Evolutionary conservation across 1,284 basidiomycete species (phyloP).

Genomic region (Heterobasidion irregulare): DNA sequence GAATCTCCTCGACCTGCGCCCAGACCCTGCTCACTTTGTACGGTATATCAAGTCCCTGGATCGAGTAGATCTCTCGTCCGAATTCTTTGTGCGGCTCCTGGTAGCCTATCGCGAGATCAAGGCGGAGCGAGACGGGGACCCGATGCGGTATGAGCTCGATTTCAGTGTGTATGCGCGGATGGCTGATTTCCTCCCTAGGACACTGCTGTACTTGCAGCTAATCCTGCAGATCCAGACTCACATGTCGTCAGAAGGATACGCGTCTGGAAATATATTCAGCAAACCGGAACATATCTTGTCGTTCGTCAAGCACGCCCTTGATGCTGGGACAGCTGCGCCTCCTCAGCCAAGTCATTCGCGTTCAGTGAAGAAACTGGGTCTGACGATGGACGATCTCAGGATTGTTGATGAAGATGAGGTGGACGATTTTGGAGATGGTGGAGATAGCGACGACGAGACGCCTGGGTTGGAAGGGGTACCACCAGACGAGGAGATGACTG

Average conservation of each 20-base stretch:
- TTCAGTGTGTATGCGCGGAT: not conserved
- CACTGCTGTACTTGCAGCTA: conserved; percentile 66
- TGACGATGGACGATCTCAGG: conserved; percentile 32
- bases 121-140: conserved; percentile 34
- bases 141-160: conserved; percentile 36
- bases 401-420: conserved; percentile 32
- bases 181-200: conserved; percentile 18
- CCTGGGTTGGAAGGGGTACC: conserved; percentile 27
- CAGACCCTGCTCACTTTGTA: conserved; percentile 65
- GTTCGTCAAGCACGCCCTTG: conserved; percentile 72
- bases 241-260: conserved; percentile 44
- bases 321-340: conserved; percentile 17
- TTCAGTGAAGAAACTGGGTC: conserved; percentile 11
- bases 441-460: conserved; percentile 58
- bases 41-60: conserved; percentile 55
- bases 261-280: conserved; percentile 51
- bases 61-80: conserved; percentile 60
- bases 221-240: conserved; percentile 73
- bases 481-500: conserved; percentile 58
- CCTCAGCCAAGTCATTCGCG: conserved; percentile 8
- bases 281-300: conserved; percentile 66
- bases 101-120: conserved; percentile 57
- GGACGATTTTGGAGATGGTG: conserved; percentile 22
- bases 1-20: conserved; percentile 61
- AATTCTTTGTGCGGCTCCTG: conserved; percentile 66